These are phyloP conservation scores for Salix caprea DNA, from an alignment of 345 rosid genomes.

Conservation along the genomic window DNA sequence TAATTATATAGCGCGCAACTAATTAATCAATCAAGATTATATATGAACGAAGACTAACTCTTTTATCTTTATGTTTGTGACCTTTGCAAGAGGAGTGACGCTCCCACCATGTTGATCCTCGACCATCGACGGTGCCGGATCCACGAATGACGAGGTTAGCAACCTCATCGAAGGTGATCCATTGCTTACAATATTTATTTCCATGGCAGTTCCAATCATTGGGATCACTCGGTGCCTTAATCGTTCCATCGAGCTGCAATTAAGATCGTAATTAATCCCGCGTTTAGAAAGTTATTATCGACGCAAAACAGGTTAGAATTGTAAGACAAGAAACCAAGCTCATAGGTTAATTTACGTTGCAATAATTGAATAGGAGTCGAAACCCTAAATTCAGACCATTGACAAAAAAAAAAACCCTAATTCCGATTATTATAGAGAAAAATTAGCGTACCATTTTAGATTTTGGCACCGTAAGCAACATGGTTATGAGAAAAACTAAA, in stretches of 20 bases:
- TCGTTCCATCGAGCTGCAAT: slow-evolving; percentile 30
- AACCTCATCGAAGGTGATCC: slow-evolving; percentile 38
- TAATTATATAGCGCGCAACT: too few species aligned
- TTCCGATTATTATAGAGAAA: too few species aligned
- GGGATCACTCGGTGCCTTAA: slow-evolving; percentile 36
- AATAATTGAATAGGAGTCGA: too few species aligned
- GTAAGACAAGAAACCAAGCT: too few species aligned
- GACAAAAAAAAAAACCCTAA: too few species aligned
- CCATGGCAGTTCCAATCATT: slow-evolving; percentile 33
- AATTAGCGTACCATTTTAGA: too few species aligned
- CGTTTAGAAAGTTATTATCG: neutral
- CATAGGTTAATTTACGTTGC: too few species aligned
- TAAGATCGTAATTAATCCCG: neutral
- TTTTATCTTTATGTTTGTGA: slow-evolving; percentile 8
- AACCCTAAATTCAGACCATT: too few species aligned
- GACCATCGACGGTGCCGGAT: slow-evolving; percentile 41
- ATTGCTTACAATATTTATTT: slow-evolving; percentile 7
- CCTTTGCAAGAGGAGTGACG: slow-evolving; percentile 5
- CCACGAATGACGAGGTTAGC: slow-evolving; percentile 40
- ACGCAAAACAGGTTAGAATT: too few species aligned
- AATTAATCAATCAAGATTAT: neutral
- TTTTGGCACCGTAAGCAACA: too few species aligned
- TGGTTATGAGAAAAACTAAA: too few species aligned
- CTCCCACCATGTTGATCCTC: slow-evolving; percentile 49
- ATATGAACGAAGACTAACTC: slow-evolving; percentile 7